These are phyloP conservation scores for Chrysosporium keratinophilum DNA, from an alignment of 2,329 filamentous ascomycete genomes.

Conservation along the genomic window DNA sequence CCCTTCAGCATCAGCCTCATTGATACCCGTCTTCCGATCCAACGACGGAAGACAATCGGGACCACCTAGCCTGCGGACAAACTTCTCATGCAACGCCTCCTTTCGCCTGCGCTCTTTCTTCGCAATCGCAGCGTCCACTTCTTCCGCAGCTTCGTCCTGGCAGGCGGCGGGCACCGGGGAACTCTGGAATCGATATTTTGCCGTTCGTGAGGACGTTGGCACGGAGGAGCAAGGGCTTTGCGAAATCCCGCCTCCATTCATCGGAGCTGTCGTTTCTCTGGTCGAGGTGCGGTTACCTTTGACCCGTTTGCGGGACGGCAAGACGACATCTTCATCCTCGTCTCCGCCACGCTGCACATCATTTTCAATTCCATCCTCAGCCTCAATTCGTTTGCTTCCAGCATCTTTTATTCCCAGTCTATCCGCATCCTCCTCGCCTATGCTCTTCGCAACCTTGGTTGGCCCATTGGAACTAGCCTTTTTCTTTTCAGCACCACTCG, in stretches of 20 bases:
- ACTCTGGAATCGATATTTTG: slow-evolving; percentile 50
- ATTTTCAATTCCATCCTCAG: slow-evolving; percentile 22
- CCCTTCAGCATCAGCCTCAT: slow-evolving; percentile 50
- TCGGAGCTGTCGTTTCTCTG: slow-evolving; percentile 13
- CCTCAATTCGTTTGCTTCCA: slow-evolving; percentile 2
- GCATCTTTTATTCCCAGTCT: neutral
- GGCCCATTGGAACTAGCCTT: neutral
- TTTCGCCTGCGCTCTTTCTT: slow-evolving; percentile 49
- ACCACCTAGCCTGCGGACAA: slow-evolving; percentile 80
- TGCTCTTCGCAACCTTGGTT: neutral
- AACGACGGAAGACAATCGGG: slow-evolving; percentile 67
- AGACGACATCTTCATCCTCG: slow-evolving; percentile 30
- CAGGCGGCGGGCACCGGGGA: slow-evolving; percentile 29
- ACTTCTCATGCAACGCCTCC: slow-evolving; percentile 66
- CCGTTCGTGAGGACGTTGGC: slow-evolving; percentile 40
- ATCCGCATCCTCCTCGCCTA: neutral
- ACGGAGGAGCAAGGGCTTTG: neutral
- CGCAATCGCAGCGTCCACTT: slow-evolving; percentile 34
- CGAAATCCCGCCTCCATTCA: slow-evolving; percentile 2
- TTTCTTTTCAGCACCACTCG: slow-evolving; percentile 8
- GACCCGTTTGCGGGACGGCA: slow-evolving; percentile 34
- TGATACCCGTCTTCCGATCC: slow-evolving; percentile 45
- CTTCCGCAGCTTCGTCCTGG: slow-evolving; percentile 31
- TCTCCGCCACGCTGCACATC: slow-evolving; percentile 15
- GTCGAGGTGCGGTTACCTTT: slow-evolving; percentile 21